These are phyloP conservation scores for Tricholoma furcatifolium DNA, from an alignment of 768 basidiomycete species.

Conservation along the genomic window DNA sequence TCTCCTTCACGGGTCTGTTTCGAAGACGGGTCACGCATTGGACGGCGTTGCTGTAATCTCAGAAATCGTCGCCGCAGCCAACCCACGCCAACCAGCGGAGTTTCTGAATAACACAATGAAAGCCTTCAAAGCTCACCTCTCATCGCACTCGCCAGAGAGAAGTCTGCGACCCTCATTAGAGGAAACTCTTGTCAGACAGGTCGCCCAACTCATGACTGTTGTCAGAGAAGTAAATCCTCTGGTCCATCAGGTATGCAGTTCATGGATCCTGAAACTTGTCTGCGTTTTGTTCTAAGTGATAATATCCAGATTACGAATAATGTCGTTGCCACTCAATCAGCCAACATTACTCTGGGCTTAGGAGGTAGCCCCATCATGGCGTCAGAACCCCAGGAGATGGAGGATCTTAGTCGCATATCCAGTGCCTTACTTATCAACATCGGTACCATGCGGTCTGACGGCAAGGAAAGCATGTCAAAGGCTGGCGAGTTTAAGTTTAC, in stretches of 20 bases:
- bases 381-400: conserved; percentile 77
- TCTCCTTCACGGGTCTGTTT: conserved; percentile 70
- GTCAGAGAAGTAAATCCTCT: conserved; percentile 62
- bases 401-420: conserved; percentile 65
- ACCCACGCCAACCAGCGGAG: conserved; percentile 52
- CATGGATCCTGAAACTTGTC: neutral
- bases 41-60: conserved; percentile 90
- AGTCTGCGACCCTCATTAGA: conserved; percentile 5
- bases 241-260: conserved; percentile 73
- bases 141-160: neutral
- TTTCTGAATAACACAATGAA: conserved; percentile 41
- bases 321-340: conserved; percentile 87
- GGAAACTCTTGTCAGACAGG: conserved; percentile 39
- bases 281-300: neutral
- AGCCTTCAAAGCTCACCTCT: conserved; percentile 35
- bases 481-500: conserved; percentile 54
- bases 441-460: conserved; percentile 63
- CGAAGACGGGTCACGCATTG: conserved; percentile 52
- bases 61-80: conserved; percentile 69
- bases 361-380: conserved; percentile 96
- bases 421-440: conserved; percentile 83
- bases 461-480: conserved; percentile 70
- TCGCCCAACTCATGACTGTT: conserved; percentile 46
- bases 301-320: conserved; percentile 78
- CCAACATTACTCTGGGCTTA: conserved; percentile 85